phyloP scores from a whole-genome alignment of 2,329 filamentous ascomycete species.

The Pseudogymnoascus sp. region DNA sequence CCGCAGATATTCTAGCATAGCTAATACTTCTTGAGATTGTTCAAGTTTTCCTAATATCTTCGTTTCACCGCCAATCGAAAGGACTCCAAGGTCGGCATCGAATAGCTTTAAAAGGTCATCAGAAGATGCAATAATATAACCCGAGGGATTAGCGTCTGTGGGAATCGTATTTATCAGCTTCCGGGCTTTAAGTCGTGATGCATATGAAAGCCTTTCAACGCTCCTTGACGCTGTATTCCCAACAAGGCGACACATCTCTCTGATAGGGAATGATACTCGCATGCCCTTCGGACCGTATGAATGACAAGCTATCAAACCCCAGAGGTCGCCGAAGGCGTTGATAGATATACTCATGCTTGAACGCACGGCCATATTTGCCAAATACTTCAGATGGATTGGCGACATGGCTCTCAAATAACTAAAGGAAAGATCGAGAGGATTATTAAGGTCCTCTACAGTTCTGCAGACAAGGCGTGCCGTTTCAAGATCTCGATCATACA shows the following conservation, averaged over 20 bases:
- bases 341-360: slow-evolving; percentile 93
- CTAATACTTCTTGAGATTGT: slow-evolving; percentile 74
- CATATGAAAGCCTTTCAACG: slow-evolving; percentile 80
- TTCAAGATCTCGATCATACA: slow-evolving; percentile 76
- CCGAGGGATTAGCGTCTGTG: slow-evolving; percentile 72
- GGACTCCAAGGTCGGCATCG: slow-evolving; percentile 75
- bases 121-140: slow-evolving; percentile 83
- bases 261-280: slow-evolving; percentile 85
- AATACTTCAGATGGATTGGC: slow-evolving; percentile 80
- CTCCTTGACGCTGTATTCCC: slow-evolving; percentile 81
- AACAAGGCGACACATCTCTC: slow-evolving; percentile 84
- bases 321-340: slow-evolving; percentile 75
- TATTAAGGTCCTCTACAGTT: slow-evolving; percentile 62
- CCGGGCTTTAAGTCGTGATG: slow-evolving; percentile 72
- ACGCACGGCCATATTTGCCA: slow-evolving; percentile 83
- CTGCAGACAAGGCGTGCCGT: slow-evolving; percentile 78
- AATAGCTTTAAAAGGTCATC: slow-evolving; percentile 79
- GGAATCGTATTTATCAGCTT: slow-evolving; percentile 84
- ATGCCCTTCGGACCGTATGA: slow-evolving; percentile 70
- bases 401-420: slow-evolving; percentile 83
- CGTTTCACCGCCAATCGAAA: slow-evolving; percentile 82
- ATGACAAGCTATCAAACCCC: slow-evolving; percentile 84
- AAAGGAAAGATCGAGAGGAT: slow-evolving; percentile 74
- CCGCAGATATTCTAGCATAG: slow-evolving; percentile 75
- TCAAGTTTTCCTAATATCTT: slow-evolving; percentile 72